Percentiles rank a stretch among this genome's conserved stretches.
phyloP scores from a whole-genome alignment of 192 early-diverging fungal species.

The Umbelopsis sp. region DNA sequence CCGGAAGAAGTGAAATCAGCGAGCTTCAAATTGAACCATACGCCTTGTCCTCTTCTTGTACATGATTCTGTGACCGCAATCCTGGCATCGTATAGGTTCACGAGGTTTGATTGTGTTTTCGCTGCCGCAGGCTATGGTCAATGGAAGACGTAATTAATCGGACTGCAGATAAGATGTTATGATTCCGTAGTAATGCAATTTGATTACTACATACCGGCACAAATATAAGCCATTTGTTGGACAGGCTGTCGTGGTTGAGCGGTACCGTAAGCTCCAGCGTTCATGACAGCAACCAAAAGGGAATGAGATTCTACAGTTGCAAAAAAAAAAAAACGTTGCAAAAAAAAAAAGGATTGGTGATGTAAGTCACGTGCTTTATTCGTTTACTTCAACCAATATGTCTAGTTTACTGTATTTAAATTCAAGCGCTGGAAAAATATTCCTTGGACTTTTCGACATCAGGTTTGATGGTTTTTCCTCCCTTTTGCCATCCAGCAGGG shows the following conservation, averaged over 20 bases:
- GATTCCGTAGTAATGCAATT: too few relatives aligned
- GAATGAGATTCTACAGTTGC: not conserved
- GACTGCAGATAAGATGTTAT: not conserved
- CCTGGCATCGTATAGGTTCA: constrained; percentile 95
- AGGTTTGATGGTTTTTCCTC: constrained; percentile 62
- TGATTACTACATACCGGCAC: constrained; percentile 30
- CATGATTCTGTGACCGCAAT: constrained; percentile 96
- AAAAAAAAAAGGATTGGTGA: not conserved
- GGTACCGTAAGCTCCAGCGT: constrained; percentile 19
- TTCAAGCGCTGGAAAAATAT: constrained; percentile 56
- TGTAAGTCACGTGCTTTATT: not conserved
- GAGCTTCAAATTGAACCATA: constrained; percentile 99
- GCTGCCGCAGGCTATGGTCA: constrained; percentile 69
- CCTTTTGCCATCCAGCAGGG: constrained; percentile 84
- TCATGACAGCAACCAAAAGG: not conserved
- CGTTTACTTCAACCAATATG: not conserved
- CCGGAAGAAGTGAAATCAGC: constrained; percentile 52
- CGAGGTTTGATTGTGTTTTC: constrained; percentile 92
- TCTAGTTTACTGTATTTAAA: not conserved
- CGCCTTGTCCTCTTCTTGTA: constrained; percentile 96
- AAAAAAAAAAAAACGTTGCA: not conserved
- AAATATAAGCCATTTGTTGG: constrained; percentile 42
- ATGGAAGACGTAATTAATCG: not conserved
- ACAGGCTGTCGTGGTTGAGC: constrained; percentile 34
- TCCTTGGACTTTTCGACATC: constrained; percentile 63